Percentiles rank a stretch among this genome's conserved stretches.
These are phyloP conservation scores for Calonectria henricotiae DNA, from an alignment of 2,329 filamentous ascomycete species.

Conservation along the genomic window DNA sequence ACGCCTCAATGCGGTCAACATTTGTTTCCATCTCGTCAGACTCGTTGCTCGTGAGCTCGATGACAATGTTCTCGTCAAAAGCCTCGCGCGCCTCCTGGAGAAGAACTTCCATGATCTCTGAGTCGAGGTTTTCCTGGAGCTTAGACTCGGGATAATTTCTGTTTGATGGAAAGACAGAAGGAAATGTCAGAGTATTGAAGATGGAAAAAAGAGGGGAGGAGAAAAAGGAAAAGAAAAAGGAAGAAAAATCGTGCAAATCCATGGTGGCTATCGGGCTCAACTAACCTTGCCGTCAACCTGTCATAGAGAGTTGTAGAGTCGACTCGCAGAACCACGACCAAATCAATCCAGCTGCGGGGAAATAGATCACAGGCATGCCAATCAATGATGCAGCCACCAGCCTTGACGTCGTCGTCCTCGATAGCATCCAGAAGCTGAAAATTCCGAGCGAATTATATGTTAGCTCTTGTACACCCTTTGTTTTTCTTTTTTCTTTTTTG, in stretches of 20 bases:
- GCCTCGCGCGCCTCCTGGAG: slow-evolving; percentile 90
- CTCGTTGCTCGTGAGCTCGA: slow-evolving; percentile 88
- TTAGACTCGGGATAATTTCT: slow-evolving; percentile 90
- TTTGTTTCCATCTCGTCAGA: slow-evolving; percentile 91
- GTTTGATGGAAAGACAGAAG: neutral
- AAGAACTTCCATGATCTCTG: slow-evolving; percentile 97
- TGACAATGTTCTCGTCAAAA: slow-evolving; percentile 89
- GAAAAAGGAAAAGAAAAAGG: neutral
- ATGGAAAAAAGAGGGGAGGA: neutral
- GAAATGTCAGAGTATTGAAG: neutral
- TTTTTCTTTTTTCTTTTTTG: slow-evolving; percentile 43
- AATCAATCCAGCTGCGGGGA: slow-evolving; percentile 92
- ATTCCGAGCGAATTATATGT: slow-evolving; percentile 21
- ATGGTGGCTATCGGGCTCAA: slow-evolving; percentile 15
- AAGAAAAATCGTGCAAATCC: neutral
- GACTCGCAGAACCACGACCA: slow-evolving; percentile 91
- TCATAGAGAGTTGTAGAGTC: slow-evolving; percentile 89
- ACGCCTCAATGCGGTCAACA: slow-evolving; percentile 85
- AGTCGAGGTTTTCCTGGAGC: slow-evolving; percentile 95
- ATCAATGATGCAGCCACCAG: slow-evolving; percentile 91
- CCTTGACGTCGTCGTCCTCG: slow-evolving; percentile 84
- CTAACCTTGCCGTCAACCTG: slow-evolving; percentile 80
- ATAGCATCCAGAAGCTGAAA: slow-evolving; percentile 86
- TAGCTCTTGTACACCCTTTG: slow-evolving; percentile 22
- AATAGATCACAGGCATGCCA: slow-evolving; percentile 99